Conservation (phyloP, 2,329 filamentous ascomycete species). For the Emericellopsis cladophorae region DNA sequence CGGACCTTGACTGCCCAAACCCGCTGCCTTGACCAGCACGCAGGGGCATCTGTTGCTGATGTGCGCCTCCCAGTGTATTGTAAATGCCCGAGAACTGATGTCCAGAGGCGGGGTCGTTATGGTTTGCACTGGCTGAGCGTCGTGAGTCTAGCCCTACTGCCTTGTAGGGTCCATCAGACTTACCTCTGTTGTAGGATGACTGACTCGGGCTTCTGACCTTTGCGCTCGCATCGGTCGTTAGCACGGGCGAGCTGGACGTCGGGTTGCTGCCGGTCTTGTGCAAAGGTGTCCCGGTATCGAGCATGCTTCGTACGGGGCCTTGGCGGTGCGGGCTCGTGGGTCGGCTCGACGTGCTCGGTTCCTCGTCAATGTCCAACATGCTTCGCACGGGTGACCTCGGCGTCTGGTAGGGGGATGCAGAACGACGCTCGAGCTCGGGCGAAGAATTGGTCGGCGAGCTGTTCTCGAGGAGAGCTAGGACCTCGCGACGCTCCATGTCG, state of each 20-base stretch:
- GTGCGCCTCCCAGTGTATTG: slow-evolving; percentile 5
- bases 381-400: slow-evolving; percentile 57
- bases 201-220: slow-evolving; percentile 5
- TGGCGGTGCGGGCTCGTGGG: slow-evolving; percentile 23
- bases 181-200: slow-evolving; percentile 29
- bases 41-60: slow-evolving; percentile 33
- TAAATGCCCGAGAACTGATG: slow-evolving; percentile 52
- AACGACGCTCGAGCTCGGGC: slow-evolving; percentile 23
- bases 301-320: slow-evolving; percentile 51
- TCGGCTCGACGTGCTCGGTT: slow-evolving; percentile 9
- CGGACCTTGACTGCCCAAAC: slow-evolving; percentile 12
- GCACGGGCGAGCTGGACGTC: slow-evolving; percentile 18
- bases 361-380: slow-evolving; percentile 49
- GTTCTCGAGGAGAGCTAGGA: slow-evolving; percentile 55
- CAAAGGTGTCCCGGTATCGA: slow-evolving; percentile 33
- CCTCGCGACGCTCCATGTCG: slow-evolving; percentile 65
- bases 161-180: slow-evolving; percentile 38
- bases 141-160: slow-evolving; percentile 30
- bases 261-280: slow-evolving; percentile 18
- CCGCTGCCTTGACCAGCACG: slow-evolving; percentile 34
- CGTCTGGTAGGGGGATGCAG: slow-evolving; percentile 39
- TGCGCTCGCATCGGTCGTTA: slow-evolving; percentile 8
- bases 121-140: slow-evolving; percentile 6
- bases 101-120: slow-evolving; percentile 31
- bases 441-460: slow-evolving; percentile 18